These are phyloP conservation scores for Hyaloscypha variabilis DNA, from an alignment of 495 filamentous ascomycete genomes.

Conservation along the genomic window DNA sequence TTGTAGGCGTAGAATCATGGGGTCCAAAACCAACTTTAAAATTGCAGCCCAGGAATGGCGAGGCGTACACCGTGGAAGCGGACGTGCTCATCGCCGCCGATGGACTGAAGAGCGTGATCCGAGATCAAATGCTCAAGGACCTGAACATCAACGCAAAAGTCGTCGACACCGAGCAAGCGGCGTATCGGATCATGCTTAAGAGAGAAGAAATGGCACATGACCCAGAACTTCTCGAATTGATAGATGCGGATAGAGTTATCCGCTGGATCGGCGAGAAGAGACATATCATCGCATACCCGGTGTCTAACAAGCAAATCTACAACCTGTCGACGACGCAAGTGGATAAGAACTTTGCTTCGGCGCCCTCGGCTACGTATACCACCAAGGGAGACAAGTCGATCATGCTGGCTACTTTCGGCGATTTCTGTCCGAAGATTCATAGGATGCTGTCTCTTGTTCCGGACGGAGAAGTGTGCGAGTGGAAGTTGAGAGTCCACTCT, in stretches of 20 bases:
- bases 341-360: constrained; percentile 70
- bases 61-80: constrained; percentile 57
- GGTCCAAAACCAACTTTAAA: constrained; percentile 57
- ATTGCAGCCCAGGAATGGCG: constrained; percentile 57
- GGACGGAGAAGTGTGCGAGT: constrained; percentile 80
- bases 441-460: constrained; percentile 78
- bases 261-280: constrained; percentile 78
- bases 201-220: constrained; percentile 66
- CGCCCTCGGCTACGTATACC: constrained; percentile 75
- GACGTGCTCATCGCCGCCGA: constrained; percentile 74
- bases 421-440: constrained; percentile 73
- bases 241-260: constrained; percentile 68
- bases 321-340: constrained; percentile 79
- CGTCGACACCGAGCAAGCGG: constrained; percentile 74
- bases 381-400: constrained; percentile 68
- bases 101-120: constrained; percentile 70
- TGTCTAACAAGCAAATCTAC: constrained; percentile 74
- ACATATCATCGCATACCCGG: constrained; percentile 84
- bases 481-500: constrained; percentile 74
- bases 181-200: constrained; percentile 83
- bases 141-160: constrained; percentile 58
- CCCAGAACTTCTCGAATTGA: constrained; percentile 66
- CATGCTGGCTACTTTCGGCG: constrained; percentile 67
- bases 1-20: constrained; percentile 56
- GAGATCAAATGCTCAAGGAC: constrained; percentile 60